A percentile compares a stretch with the other conserved stretches of the same genome.
These are phyloP conservation scores for Proliferodiscus dingleyae DNA, from an alignment of 2,329 filamentous ascomycete genomes.

Conservation along the genomic window DNA sequence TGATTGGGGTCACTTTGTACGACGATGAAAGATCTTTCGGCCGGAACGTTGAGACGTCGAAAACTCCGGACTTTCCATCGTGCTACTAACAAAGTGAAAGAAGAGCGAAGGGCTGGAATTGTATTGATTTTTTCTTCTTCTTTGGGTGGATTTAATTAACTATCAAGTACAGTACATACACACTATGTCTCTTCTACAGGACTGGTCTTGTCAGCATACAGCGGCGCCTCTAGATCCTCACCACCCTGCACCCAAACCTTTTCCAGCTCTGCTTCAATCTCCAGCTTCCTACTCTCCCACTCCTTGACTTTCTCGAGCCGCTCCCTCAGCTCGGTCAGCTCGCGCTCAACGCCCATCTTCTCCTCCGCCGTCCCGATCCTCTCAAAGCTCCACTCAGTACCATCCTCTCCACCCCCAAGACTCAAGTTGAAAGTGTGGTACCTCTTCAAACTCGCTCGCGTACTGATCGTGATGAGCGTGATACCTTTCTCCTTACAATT, in stretches of 20 bases:
- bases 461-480: slow-evolving; percentile 93
- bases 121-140: too few relatives aligned
- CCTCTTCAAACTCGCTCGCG: slow-evolving; percentile 87
- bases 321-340: slow-evolving; percentile 78
- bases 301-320: slow-evolving; percentile 74
- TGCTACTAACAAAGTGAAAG: too few relatives aligned
- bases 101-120: too few relatives aligned
- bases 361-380: slow-evolving; percentile 90
- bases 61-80: too few relatives aligned
- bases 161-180: not conserved
- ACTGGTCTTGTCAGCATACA: slow-evolving; percentile 10
- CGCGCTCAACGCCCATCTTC: slow-evolving; percentile 88
- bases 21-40: too few relatives aligned
- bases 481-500: slow-evolving; percentile 89
- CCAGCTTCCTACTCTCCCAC: slow-evolving; percentile 72
- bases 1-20: too few relatives aligned
- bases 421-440: slow-evolving; percentile 91
- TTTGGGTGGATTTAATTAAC: not conserved
- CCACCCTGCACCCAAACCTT: slow-evolving; percentile 33
- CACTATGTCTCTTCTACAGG: not conserved
- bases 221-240: slow-evolving; percentile 18
- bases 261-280: slow-evolving; percentile 77
- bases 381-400: slow-evolving; percentile 89
- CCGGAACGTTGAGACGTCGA: too few relatives aligned
- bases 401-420: slow-evolving; percentile 73